These are phyloP conservation scores for Wickerhamiella siamensis DNA, from an alignment of 805 yeast genomes.

Conservation along the genomic window DNA sequence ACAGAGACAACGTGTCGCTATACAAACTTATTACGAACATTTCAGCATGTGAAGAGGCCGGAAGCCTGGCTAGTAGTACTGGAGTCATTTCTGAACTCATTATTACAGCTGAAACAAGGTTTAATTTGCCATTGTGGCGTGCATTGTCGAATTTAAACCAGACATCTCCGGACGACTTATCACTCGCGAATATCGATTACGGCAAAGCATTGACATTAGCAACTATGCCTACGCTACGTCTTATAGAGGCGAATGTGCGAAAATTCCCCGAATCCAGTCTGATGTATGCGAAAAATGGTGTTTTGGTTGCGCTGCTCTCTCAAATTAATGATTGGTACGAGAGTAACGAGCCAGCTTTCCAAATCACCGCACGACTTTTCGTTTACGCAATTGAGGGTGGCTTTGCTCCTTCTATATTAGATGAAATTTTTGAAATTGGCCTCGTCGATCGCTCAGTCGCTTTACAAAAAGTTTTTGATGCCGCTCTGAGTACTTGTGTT, in stretches of 20 bases:
- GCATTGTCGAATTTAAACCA: conserved; percentile 6
- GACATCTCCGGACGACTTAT: background rate
- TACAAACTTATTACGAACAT: conserved; percentile 5
- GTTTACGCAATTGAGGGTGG: background rate
- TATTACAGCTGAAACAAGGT: background rate
- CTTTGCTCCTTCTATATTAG: background rate
- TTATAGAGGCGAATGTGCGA: conserved; percentile 1
- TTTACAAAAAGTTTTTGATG: conserved; percentile 5
- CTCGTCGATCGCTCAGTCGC: background rate
- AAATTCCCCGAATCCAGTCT: background rate
- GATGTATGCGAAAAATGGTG: background rate
- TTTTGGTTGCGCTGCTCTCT: background rate
- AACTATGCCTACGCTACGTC: background rate
- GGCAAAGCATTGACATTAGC: background rate
- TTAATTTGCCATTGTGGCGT: conserved; percentile 2
- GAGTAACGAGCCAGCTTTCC: background rate
- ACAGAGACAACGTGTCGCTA: background rate
- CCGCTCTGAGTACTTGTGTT: background rate
- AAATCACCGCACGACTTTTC: background rate
- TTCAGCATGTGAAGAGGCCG: conserved; percentile 5
- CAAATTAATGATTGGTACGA: conserved; percentile 1
- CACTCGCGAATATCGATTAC: background rate
- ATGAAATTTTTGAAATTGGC: too few species aligned
- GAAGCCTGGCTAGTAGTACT: background rate
- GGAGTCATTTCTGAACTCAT: background rate